A percentile compares a stretch with the other conserved stretches of the same genome.
These are phyloP conservation scores for Fraxinus americana DNA, from an alignment of 257 asterid genomes.

Conservation along the genomic window DNA sequence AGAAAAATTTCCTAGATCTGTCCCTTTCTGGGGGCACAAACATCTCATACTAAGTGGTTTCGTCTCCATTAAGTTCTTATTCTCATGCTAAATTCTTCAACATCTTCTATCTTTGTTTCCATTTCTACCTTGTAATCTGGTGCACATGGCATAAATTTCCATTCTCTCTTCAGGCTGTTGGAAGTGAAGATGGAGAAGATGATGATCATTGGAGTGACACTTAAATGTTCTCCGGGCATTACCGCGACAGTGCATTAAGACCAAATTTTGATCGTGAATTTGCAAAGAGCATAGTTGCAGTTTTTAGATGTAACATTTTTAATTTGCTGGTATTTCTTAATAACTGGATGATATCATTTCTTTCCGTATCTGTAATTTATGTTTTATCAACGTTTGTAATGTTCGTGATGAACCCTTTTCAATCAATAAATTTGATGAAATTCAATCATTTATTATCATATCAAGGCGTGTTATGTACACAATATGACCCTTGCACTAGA, in stretches of 20 bases:
- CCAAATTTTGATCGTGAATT: neutral
- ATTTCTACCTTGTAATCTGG: neutral
- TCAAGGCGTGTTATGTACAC: neutral
- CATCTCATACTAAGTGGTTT: neutral
- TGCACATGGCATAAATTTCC: neutral
- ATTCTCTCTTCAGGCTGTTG: constrained; percentile 65
- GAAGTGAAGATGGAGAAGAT: constrained; percentile 55
- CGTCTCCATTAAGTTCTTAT: neutral
- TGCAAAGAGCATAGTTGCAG: too few relatives aligned
- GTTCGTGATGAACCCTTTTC: neutral
- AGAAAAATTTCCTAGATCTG: too few relatives aligned
- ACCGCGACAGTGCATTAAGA: neutral
- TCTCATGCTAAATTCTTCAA: neutral
- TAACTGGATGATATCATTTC: constrained; percentile 12
- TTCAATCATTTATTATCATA: too few relatives aligned
- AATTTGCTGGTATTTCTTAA: constrained; percentile 28
- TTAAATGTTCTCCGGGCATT: constrained; percentile 18
- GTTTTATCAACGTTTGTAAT: neutral
- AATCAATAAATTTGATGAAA: neutral
- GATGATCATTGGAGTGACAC: constrained; percentile 61
- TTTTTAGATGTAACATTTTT: constrained; percentile 19
- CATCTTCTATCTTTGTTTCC: neutral
- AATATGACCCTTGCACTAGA: neutral
- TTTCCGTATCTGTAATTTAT: neutral
- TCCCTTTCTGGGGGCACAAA: neutral